A percentile compares a stretch with the other conserved stretches of the same genome.
Evolutionary conservation across 257 asterid species (phyloP).

Genomic region (Gentiana dahurica): DNA sequence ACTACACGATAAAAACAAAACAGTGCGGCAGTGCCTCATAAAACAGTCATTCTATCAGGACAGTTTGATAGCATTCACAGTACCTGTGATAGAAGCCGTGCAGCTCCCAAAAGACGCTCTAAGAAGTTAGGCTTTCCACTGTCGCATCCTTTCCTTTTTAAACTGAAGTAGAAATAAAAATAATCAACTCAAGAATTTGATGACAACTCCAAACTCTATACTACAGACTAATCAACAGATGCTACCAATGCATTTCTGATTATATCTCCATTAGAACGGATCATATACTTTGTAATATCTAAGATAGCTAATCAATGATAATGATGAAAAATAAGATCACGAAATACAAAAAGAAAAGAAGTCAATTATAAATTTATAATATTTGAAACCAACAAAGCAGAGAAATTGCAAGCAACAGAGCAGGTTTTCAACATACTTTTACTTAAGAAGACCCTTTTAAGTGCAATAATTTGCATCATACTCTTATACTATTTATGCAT

Average conservation of each 20-base stretch:
- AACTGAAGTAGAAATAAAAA: constrained; percentile 27
- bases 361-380: too few species aligned
- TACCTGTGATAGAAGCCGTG: constrained; percentile 50
- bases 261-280: too few species aligned
- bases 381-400: too few species aligned
- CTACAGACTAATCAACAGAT: background rate
- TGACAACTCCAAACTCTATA: background rate
- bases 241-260: too few species aligned
- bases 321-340: too few species aligned
- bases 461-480: too few species aligned
- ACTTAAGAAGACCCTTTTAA: background rate
- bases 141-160: constrained; percentile 57
- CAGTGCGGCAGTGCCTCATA: background rate
- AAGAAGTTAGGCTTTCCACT: constrained; percentile 52
- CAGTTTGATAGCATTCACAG: too few species aligned
- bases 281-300: too few species aligned
- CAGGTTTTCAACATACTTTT: background rate
- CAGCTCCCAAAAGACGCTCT: constrained; percentile 81
- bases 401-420: background rate
- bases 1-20: background rate
- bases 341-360: too few species aligned
- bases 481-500: too few species aligned
- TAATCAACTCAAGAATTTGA: background rate
- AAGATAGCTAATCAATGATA: too few species aligned
- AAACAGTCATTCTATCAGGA: constrained; percentile 6